phyloP scores from a whole-genome alignment of 208 protist species.

The Trypanosoma rangeli region DNA sequence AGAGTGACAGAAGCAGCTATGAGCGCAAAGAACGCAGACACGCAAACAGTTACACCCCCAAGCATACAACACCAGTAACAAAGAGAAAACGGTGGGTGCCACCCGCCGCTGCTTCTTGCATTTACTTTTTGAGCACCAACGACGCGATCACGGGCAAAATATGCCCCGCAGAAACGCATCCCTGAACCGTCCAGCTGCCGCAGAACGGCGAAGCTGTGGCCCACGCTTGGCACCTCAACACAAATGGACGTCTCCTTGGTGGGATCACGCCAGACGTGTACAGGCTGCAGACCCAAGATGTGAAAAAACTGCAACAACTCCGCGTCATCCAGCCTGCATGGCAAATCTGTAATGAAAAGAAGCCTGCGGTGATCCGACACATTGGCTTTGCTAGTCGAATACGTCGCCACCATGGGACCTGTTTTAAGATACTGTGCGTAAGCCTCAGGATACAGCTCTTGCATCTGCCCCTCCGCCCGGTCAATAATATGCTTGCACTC shows the following conservation, averaged over 20 bases:
- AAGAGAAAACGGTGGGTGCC: not conserved
- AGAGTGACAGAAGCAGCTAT: not conserved
- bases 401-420: constrained; percentile 3
- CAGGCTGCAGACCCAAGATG: constrained; percentile 15
- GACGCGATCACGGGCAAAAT: constrained; percentile 14
- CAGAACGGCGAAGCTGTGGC: constrained; percentile 23
- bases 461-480: constrained; percentile 18
- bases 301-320: constrained; percentile 23
- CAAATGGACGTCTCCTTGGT: constrained; percentile 20
- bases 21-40: not conserved
- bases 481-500: constrained; percentile 19
- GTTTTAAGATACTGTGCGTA: constrained; percentile 12
- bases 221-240: constrained; percentile 18
- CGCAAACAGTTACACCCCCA: no score
- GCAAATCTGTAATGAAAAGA: constrained; percentile 23
- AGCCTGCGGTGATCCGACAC: constrained; percentile 11
- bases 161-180: constrained; percentile 23
- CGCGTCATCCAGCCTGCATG: constrained; percentile 14
- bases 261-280: constrained; percentile 31
- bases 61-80: no score
- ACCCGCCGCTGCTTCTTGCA: not conserved
- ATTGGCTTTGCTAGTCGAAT: constrained; percentile 23
- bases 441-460: constrained; percentile 17
- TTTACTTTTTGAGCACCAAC: not conserved
- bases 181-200: constrained; percentile 20